phyloP scores from a whole-genome alignment of 352 stramenopile species.

The Pythium plurisporium region DNA sequence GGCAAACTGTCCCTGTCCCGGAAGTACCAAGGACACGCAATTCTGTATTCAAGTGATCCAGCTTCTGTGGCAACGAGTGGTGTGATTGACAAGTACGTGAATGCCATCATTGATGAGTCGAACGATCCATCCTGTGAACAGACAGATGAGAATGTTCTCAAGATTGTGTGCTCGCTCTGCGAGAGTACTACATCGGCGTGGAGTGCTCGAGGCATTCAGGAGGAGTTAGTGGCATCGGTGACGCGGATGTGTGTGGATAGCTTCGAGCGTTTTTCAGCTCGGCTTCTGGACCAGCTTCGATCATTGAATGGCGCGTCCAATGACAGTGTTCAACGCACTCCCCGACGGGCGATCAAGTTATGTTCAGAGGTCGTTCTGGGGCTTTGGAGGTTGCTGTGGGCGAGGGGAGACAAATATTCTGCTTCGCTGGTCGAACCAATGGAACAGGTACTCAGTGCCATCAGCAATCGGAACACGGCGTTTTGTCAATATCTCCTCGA shows the following conservation, averaged over 20 bases:
- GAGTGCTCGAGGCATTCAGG: conserved; percentile 3
- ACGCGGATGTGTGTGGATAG: neutral
- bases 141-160: neutral
- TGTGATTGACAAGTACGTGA: conserved; percentile 48
- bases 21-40: conserved; percentile 37
- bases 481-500: conserved; percentile 14
- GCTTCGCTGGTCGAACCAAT: neutral
- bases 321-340: neutral
- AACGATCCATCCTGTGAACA: neutral
- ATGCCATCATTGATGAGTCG: conserved; percentile 39
- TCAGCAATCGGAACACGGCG: conserved; percentile 7
- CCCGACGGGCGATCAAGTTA: neutral
- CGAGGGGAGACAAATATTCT: neutral
- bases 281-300: conserved; percentile 10
- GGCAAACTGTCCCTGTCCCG: conserved; percentile 27
- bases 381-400: conserved; percentile 8
- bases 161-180: conserved; percentile 32
- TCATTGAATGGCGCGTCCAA: neutral
- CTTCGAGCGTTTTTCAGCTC: conserved; percentile 9
- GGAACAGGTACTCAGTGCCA: conserved; percentile 1
- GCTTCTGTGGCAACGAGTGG: neutral
- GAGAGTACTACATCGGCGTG: conserved; percentile 20
- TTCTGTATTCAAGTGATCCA: conserved; percentile 40
- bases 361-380: neutral
- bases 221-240: neutral